Conservation (phyloP, 176 grass and related monocot genomes). For the maize (Zea mays) region DNA sequence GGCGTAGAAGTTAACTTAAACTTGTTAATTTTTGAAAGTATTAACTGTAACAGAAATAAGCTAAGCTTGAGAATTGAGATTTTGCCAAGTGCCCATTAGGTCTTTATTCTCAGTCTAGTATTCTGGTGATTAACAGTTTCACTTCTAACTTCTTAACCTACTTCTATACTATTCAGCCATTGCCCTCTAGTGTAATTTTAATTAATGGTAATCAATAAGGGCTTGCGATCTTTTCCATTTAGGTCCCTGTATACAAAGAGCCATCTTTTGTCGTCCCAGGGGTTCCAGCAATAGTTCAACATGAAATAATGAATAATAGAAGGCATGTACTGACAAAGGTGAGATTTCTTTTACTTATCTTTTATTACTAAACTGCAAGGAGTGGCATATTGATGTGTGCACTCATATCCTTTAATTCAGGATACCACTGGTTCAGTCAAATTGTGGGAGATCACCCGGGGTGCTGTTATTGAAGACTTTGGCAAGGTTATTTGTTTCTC, state of each 20-base stretch:
- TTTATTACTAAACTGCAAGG: slow-evolving; percentile 10
- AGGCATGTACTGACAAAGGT: slow-evolving; percentile 98
- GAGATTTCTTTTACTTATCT: slow-evolving; percentile 28
- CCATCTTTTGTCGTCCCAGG: slow-evolving; percentile 74
- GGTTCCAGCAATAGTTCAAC: slow-evolving; percentile 74
- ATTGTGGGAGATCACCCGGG: slow-evolving; percentile 94
- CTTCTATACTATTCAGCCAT: not conserved
- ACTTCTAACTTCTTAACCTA: not conserved
- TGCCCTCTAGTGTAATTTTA: not conserved
- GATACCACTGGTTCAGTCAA: slow-evolving; percentile 85
- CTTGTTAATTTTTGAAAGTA: not conserved
- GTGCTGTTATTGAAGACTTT: slow-evolving; percentile 85
- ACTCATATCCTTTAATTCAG: slow-evolving; percentile 43
- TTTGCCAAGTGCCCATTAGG: not conserved
- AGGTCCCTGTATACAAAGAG: slow-evolving; percentile 90
- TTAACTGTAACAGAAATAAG: slow-evolving; percentile 2
- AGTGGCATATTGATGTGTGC: slow-evolving; percentile 9
- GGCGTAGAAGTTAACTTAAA: not conserved
- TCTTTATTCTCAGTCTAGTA: slow-evolving; percentile 11
- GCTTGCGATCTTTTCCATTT: slow-evolving; percentile 1
- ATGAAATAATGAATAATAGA: slow-evolving; percentile 97
- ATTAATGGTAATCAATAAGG: slow-evolving; percentile 16
- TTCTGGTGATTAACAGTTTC: not conserved
- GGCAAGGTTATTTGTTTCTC: slow-evolving; percentile 71
- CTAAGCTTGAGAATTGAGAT: not conserved